Base-by-base conservation (phyloP, 1,139 yeast genomes). In the Saccharomyces hybrid region DNA sequence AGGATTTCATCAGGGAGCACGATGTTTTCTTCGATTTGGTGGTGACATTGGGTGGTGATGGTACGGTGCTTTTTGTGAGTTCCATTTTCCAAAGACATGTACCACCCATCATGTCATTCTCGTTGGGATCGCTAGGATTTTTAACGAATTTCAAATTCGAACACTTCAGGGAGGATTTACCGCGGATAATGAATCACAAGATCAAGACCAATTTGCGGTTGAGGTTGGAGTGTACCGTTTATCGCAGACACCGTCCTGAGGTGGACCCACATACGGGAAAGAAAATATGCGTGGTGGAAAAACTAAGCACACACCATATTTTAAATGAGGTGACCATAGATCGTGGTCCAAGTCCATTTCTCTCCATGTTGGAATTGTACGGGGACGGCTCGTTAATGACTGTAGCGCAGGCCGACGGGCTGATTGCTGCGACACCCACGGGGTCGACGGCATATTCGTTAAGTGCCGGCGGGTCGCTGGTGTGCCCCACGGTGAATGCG, bases 371-470 rank as follows among this genome's bases (percentile, higher is more conserved):
- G 57, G 96, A 88, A 64, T 71, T 88, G 28, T 88, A 85, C 62
- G 96, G 96, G 3, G 93, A 88, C 66, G 89, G 88, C 16, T 79
- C 86, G 2, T 72, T 88, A 44, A 74, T 88, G 55, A 88, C 97
- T 0, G 85, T 88, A 16, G 95, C 93, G 0, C 96, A 88, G 67
- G 96, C 96, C 0, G 96, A 89, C 69, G 97, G 97, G 0, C 71
- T 89, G 31, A 88, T 89, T 56, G 78, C 89, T 44, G 95, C 96
- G 0, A 88, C 96, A 0, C 97, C 96, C 3, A 89, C 97, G 0
- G 96, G 96, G 0, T 87, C 95, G 1, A 89, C 97, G 0, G 97
- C 97, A 0, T 89, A 89, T 68, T 87, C 95, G 0, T 74, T 89
- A 42, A 85, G 95, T 46, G 96, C 97, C 0, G 96, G 96, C 14